Percentiles rank a stretch among this genome's conserved stretches.
phyloP scores from a whole-genome alignment of 2,329 filamentous ascomycete genomes.

The Fusarium napiforme region DNA sequence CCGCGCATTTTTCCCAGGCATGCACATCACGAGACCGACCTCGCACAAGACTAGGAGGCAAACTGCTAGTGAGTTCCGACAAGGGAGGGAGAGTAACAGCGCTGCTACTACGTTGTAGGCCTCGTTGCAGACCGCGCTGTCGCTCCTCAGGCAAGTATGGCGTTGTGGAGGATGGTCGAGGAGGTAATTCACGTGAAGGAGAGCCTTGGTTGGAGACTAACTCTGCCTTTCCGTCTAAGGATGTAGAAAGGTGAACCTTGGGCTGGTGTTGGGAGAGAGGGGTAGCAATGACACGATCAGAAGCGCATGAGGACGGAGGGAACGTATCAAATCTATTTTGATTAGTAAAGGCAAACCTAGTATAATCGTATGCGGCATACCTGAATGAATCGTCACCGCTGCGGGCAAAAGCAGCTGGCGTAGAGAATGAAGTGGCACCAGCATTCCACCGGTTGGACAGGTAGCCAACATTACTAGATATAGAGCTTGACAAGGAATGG shows the following conservation, averaged over 20 bases:
- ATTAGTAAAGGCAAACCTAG: conserved; percentile 8
- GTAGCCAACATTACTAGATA: conserved; percentile 60
- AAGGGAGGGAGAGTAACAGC: conserved; percentile 71
- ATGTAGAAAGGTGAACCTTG: conserved; percentile 81
- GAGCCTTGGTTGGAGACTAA: conserved; percentile 77
- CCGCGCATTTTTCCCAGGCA: conserved; percentile 91
- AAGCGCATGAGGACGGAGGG: conserved; percentile 55
- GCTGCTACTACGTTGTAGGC: conserved; percentile 77
- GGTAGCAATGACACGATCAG: conserved; percentile 56
- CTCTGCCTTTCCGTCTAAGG: conserved; percentile 90
- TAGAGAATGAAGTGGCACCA: conserved; percentile 61
- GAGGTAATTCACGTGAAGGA: conserved; percentile 66
- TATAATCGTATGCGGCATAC: conserved; percentile 49
- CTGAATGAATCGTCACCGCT: conserved; percentile 57
- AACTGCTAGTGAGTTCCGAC: conserved; percentile 61
- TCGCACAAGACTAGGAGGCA: conserved; percentile 67
- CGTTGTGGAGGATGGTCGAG: conserved; percentile 59
- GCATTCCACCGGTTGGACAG: conserved; percentile 67
- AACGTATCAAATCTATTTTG: conserved; percentile 56
- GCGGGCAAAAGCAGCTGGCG: conserved; percentile 56
- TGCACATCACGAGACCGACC: conserved; percentile 88
- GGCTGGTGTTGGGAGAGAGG: conserved; percentile 49
- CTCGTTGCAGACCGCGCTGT: conserved; percentile 69
- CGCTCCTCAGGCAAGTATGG: conserved; percentile 60
- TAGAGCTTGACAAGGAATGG: conserved; percentile 52